phyloP scores from a whole-genome alignment of 2,329 filamentous ascomycete genomes.

The Gnomoniopsis sp. region DNA sequence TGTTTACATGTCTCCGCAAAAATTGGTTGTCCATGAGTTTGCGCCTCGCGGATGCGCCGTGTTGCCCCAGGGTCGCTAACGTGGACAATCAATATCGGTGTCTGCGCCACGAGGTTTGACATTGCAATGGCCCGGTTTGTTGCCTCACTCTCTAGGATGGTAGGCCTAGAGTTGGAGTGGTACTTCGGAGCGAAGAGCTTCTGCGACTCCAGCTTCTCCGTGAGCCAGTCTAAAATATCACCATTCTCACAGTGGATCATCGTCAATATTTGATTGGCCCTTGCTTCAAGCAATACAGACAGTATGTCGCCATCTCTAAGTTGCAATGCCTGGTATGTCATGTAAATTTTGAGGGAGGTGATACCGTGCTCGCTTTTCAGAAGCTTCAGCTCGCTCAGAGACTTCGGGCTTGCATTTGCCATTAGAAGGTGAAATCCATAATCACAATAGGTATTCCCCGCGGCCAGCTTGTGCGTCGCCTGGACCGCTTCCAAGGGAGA shows the following conservation, averaged over 20 bases:
- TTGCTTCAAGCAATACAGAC: slow-evolving; percentile 45
- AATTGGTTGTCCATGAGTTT: slow-evolving; percentile 44
- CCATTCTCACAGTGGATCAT: slow-evolving; percentile 56
- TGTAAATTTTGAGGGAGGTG: slow-evolving; percentile 48
- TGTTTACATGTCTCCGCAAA: slow-evolving; percentile 48
- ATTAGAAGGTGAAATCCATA: slow-evolving; percentile 55
- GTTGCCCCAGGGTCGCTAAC: slow-evolving; percentile 45
- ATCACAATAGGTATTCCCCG: slow-evolving; percentile 48
- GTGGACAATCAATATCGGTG: slow-evolving; percentile 52
- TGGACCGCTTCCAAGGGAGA: slow-evolving; percentile 43
- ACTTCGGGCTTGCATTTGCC: slow-evolving; percentile 38
- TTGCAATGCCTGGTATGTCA: slow-evolving; percentile 49
- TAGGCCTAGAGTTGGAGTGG: slow-evolving; percentile 46
- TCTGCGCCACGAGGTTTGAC: slow-evolving; percentile 43
- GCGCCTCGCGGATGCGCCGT: slow-evolving; percentile 42
- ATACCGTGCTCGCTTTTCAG: slow-evolving; percentile 37
- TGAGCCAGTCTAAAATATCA: slow-evolving; percentile 52
- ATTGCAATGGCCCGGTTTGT: slow-evolving; percentile 50
- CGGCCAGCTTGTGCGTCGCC: slow-evolving; percentile 43
- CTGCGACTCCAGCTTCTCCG: slow-evolving; percentile 45
- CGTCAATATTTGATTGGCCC: slow-evolving; percentile 45
- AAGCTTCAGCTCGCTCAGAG: slow-evolving; percentile 37
- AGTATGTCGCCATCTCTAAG: slow-evolving; percentile 47
- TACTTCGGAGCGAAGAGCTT: slow-evolving; percentile 47
- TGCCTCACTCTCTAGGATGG: slow-evolving; percentile 48